Evolutionary conservation across 2,329 filamentous ascomycete genomes (phyloP).

Genomic region (Colletotrichum sp.): DNA sequence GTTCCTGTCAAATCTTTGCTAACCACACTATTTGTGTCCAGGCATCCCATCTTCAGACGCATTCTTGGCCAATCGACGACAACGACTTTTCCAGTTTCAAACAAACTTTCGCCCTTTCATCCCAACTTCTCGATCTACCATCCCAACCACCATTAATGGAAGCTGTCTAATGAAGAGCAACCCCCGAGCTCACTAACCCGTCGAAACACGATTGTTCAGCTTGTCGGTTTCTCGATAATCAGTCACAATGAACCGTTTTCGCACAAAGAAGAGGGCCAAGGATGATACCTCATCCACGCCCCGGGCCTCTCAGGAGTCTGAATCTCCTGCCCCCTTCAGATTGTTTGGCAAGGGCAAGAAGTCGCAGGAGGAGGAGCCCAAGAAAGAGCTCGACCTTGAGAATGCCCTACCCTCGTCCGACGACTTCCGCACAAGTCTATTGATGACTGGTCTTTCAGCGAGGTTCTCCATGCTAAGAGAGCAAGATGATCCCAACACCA

Average conservation of each 20-base stretch:
- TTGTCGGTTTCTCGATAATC: background rate
- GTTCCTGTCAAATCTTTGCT: conserved; percentile 15
- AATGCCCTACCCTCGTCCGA: conserved; percentile 80
- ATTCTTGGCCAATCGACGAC: background rate
- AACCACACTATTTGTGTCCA: conserved; percentile 1
- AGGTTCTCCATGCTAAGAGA: conserved; percentile 97
- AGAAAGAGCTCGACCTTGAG: conserved; percentile 74
- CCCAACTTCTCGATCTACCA: background rate
- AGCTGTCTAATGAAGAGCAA: conserved; percentile 10
- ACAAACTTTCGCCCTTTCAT: conserved; percentile 3
- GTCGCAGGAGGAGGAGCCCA: conserved; percentile 59
- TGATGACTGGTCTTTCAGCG: conserved; percentile 94
- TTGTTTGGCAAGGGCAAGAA: conserved; percentile 64
- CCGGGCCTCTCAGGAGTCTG: conserved; percentile 60
- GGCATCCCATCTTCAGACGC: conserved; percentile 10
- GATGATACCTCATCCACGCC: conserved; percentile 50
- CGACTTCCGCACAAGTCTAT: conserved; percentile 91
- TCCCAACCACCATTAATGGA: conserved; percentile 14
- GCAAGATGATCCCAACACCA: conserved; percentile 88
- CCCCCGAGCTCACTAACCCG: conserved; percentile 1
- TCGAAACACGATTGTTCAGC: background rate
- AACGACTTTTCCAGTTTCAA: background rate
- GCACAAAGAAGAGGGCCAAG: conserved; percentile 73
- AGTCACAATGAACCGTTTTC: conserved; percentile 75
- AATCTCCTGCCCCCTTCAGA: conserved; percentile 56